These are phyloP conservation scores for Vigna trinervia DNA, from an alignment of 306 rosid genomes.

Conservation along the genomic window DNA sequence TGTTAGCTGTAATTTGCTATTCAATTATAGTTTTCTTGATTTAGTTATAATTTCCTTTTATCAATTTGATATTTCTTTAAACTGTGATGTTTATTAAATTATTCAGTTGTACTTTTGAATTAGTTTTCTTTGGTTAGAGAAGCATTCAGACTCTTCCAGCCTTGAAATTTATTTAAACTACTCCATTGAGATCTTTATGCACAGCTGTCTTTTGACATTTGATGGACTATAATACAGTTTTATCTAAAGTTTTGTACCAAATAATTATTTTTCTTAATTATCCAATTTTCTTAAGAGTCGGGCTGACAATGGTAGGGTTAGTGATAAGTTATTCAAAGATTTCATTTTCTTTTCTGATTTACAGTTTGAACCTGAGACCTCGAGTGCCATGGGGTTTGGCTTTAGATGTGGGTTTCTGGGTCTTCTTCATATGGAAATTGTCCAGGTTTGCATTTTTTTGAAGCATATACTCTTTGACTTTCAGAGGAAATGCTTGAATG, in stretches of 20 bases:
- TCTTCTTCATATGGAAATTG: constrained; percentile 98
- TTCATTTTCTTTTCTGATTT: constrained; percentile 38
- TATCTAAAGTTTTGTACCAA: constrained; percentile 11
- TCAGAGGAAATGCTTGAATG: constrained; percentile 34
- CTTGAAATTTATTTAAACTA: constrained; percentile 34
- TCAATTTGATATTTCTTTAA: constrained; percentile 14
- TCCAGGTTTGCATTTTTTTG: constrained; percentile 64
- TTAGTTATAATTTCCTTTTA: constrained; percentile 10
- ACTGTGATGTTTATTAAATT: constrained; percentile 37
- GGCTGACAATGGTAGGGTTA: constrained; percentile 39
- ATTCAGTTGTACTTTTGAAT: constrained; percentile 34
- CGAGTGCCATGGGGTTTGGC: constrained; percentile 99
- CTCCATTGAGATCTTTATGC: constrained; percentile 36
- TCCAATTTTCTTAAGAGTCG: constrained; percentile 17
- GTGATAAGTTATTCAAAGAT: constrained; percentile 31
- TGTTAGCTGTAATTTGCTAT: constrained; percentile 25
- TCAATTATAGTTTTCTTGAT: constrained; percentile 14
- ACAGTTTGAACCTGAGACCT: constrained; percentile 96
- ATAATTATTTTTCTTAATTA: background rate
- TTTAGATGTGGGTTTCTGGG: constrained; percentile 96
- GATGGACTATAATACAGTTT: constrained; percentile 19
- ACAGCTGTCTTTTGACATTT: constrained; percentile 24
- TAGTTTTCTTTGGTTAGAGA: constrained; percentile 35
- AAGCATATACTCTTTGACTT: constrained; percentile 36
- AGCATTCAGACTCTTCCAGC: constrained; percentile 29